Evolutionary conservation across 148 eudicot species (phyloP).

Genomic region (Vaccinium macrocarpon): DNA sequence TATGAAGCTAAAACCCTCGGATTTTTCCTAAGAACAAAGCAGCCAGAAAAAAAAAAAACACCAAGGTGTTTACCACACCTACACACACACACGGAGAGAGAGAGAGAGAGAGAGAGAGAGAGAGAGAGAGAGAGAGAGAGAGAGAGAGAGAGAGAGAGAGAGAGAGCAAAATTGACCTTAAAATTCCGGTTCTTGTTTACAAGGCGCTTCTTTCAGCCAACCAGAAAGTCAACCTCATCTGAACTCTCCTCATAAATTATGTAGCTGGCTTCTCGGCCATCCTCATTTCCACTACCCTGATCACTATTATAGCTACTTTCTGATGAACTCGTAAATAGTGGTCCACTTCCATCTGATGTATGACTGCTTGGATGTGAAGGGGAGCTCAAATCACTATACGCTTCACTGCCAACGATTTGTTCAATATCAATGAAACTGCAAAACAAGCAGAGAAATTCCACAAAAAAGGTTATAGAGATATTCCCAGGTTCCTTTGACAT

Average conservation of each 20-base stretch:
- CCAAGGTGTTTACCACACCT: no score
- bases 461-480: neutral
- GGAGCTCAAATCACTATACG: slow-evolving; percentile 29
- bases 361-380: slow-evolving; percentile 37
- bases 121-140: no score
- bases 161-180: neutral
- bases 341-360: slow-evolving; percentile 39
- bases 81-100: no score
- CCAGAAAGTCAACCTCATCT: slow-evolving; percentile 45
- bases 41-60: neutral
- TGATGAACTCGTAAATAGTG: slow-evolving; percentile 29
- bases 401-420: slow-evolving; percentile 42
- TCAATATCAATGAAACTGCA: slow-evolving; percentile 44
- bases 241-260: slow-evolving; percentile 47
- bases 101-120: no score
- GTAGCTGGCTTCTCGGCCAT: slow-evolving; percentile 25
- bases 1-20: neutral
- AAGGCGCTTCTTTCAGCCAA: slow-evolving; percentile 8
- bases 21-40: neutral
- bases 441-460: neutral
- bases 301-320: slow-evolving; percentile 50
- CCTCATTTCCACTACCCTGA: slow-evolving; percentile 52
- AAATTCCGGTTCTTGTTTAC: neutral
- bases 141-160: no score
- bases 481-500: neutral